Percentiles rank a stretch among this genome's conserved stretches.
phyloP scores from a whole-genome alignment of 2,329 filamentous ascomycete genomes.

The Paramyrothecium roridum region DNA sequence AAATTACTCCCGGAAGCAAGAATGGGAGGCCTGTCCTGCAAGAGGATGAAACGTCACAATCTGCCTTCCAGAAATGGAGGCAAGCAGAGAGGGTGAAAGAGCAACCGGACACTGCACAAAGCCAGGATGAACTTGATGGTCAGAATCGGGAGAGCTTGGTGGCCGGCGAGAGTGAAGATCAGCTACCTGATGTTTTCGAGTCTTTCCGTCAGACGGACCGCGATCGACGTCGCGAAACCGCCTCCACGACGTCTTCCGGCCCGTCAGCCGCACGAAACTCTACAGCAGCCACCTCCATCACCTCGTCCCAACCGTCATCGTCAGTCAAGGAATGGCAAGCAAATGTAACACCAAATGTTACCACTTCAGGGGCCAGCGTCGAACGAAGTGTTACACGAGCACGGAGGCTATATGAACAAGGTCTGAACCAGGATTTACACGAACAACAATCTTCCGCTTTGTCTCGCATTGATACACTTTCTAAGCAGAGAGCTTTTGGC shows the following conservation, averaged over 20 bases:
- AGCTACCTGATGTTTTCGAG: conserved; percentile 29
- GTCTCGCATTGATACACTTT: conserved; percentile 76
- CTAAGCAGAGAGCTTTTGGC: conserved; percentile 54
- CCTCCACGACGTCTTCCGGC: conserved; percentile 73
- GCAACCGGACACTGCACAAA: conserved; percentile 14
- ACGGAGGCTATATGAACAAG: conserved; percentile 78
- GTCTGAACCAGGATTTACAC: conserved; percentile 73
- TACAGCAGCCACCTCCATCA: conserved; percentile 83
- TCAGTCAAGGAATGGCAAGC: conserved; percentile 51
- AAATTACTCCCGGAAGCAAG: conserved; percentile 60
- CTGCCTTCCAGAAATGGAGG: conserved; percentile 77
- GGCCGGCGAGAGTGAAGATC: no score
- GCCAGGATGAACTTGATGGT: conserved; percentile 11
- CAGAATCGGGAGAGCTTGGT: conserved; percentile 12
- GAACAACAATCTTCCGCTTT: conserved; percentile 76
- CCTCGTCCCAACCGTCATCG: conserved; percentile 61
- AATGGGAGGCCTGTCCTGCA: conserved; percentile 67
- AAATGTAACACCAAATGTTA: conserved; percentile 31
- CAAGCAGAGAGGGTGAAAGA: conserved; percentile 54
- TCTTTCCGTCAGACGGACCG: conserved; percentile 57
- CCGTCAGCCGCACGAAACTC: conserved; percentile 71
- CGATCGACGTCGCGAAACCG: conserved; percentile 77
- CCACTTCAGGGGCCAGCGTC: conserved; percentile 36
- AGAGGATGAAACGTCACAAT: conserved; percentile 80
- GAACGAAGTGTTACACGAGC: conserved; percentile 69